Conservation (phyloP, 495 filamentous ascomycete genomes). For the Lophiostoma macrostomum region DNA sequence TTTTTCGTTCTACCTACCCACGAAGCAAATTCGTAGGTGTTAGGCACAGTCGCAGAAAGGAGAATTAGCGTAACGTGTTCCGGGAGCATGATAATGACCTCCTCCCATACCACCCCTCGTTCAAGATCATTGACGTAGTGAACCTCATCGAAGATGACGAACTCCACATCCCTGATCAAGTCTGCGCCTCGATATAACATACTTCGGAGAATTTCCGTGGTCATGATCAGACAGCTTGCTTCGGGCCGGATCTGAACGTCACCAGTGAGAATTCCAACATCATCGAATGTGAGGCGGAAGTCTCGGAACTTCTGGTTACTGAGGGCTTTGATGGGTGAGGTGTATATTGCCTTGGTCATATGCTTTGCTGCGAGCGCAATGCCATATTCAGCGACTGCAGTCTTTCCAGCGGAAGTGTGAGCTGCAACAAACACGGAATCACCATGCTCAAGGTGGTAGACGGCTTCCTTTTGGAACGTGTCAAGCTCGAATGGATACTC, state of each 20-base stretch:
- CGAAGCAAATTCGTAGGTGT: conserved; percentile 95
- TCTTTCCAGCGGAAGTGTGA: conserved; percentile 97
- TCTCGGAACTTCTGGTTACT: conserved; percentile 99
- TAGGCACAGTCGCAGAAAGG: conserved; percentile 93
- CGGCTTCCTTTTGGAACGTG: conserved; percentile 96
- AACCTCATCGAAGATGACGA: conserved; percentile 98
- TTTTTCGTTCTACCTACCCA: conserved; percentile 98
- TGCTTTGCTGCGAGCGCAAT: conserved; percentile 93
- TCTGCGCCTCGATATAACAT: conserved; percentile 98
- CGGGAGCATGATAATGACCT: conserved; percentile 99
- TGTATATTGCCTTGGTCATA: conserved; percentile 99
- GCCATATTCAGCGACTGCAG: conserved; percentile 95
- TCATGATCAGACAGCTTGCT: conserved; percentile 98
- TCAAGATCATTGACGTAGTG: conserved; percentile 99
- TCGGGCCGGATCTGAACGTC: conserved; percentile 98
- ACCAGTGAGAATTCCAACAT: conserved; percentile 94
- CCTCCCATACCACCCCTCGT: conserved; percentile 97
- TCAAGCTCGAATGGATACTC: conserved; percentile 97
- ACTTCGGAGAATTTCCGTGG: conserved; percentile 93
- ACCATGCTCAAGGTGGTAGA: conserved; percentile 93
- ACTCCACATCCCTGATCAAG: conserved; percentile 94
- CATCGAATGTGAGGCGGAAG: conserved; percentile 82
- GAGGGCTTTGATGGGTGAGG: conserved; percentile 95
- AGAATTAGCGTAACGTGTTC: conserved; percentile 94
- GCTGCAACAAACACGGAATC: conserved; percentile 99